Percentiles rank a stretch among this genome's conserved stretches.
phyloP scores from a whole-genome alignment of 257 asterid genomes.

The Przewalskia tangutica region DNA sequence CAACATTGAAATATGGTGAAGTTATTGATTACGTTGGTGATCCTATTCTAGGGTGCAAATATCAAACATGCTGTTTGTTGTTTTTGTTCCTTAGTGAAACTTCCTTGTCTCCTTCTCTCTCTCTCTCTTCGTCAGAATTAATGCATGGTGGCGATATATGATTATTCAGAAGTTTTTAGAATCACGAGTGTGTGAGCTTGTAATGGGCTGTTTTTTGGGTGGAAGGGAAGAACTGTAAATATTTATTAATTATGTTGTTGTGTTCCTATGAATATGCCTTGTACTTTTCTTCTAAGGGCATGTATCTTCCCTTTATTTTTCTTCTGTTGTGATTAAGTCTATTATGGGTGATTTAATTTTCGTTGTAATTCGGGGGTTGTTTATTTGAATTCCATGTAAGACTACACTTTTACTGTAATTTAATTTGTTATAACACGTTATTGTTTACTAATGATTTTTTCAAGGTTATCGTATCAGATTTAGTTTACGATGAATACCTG shows the following conservation, averaged over 20 bases:
- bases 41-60: neutral
- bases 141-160: neutral
- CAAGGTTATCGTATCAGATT: no score
- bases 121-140: neutral
- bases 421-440: neutral
- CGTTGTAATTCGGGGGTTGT: neutral
- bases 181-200: constrained; percentile 15
- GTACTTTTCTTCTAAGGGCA: neutral
- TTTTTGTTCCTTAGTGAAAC: constrained; percentile 6
- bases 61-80: constrained; percentile 8
- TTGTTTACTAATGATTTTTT: no score
- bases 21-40: constrained; percentile 12
- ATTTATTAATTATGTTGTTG: neutral
- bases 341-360: neutral
- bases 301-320: neutral
- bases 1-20: constrained; percentile 26
- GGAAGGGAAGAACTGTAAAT: neutral
- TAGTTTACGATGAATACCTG: no score
- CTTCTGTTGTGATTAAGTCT: neutral
- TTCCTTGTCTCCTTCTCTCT: neutral
- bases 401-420: neutral
- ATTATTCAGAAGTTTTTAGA: neutral
- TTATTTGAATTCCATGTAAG: neutral
- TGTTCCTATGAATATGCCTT: neutral
- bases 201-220: neutral